Evolutionary conservation across 169 alveolate genomes (phyloP), one percentile per base, ranked within the genome.

Genomic region (Cryptosporidium felis): DNA sequence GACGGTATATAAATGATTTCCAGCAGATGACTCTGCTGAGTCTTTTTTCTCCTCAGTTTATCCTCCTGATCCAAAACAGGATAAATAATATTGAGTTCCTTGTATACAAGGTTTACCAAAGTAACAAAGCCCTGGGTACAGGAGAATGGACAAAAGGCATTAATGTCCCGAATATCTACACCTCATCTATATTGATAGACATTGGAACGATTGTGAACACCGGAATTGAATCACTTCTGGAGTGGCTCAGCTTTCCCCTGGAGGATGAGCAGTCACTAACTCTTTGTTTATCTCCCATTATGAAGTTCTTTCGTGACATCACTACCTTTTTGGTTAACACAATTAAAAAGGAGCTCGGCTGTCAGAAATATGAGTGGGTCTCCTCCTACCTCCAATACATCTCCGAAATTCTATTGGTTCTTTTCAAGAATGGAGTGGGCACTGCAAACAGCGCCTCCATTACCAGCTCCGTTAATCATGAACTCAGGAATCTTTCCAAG

Each of bases 201-300:
- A 74, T 74, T 0, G 47, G 74, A 12, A 74, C 85, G 2, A 74
- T 74, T 10, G 59, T 74, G 5, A 74, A 74, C 41, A 74, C 85
- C 0, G 85, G 85, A 1, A 53, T 74, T 5, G 85, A 74, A 12
- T 74, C 85, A 10, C 23, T 74, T n/a, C 26, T 36, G 2, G 85
- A 74, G 40, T 74, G 85, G 85, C 10, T 74, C 16, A 74, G 32
- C 23, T 74, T 74, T n/a, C 85, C 85, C 28, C 10, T 74, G 2
- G 85, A 74, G 28, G 80, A 63, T 45, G 65, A 49, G 26, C 59
- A 49, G 14, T 32, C 67, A 5, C n/a, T 74, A 56, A 32, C 59
- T 1, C 56, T 74, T 21, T 28, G 32, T 45, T 47, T 65, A 16
- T 51, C 85, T 38, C 85, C 85, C n/a, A 53, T 74, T 5, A 53